Evolutionary conservation across 768 basidiomycete species (phyloP), one percentile per base, ranked within the genome.

Genomic region (Strobilomyces echinocephalus): DNA sequence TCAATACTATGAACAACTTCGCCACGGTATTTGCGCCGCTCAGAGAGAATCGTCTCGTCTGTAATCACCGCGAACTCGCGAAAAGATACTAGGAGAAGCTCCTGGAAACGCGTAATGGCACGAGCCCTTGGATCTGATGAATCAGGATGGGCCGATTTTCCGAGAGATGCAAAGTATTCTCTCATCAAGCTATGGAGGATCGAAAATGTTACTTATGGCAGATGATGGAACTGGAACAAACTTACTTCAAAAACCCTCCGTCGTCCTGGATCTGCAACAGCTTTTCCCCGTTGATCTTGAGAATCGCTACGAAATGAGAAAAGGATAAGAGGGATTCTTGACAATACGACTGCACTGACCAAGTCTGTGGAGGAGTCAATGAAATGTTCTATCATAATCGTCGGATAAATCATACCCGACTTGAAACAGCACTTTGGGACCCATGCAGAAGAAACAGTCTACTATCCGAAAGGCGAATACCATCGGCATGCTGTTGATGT

Each of bases 391-490:
- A 49, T 30, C 39, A 36, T 10, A 52, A 9, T n/a, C 2, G 14
- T 30, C 21, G 34, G 39, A 48, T 40, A 57, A 46, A 44, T 43
- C 47, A 73, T 68, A 94, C 91, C 94, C 95, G 50, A 99, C 91
- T 81, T 99, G 97, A 76, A 99, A 99, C 39, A 99, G 74, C 2
- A 99, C 97, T 63, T 95, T 98, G 0, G 95, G 92, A 0, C 97
- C 97, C 95, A 99, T 97, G 61, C 93, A 94, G 73, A 97, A 87
- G 76, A 97, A 95, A 68, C 95, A 97, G 67, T 98, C 95, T 3
- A 95, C 92, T 65, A 97, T 91, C 31, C 97, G 84, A 76, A 97
- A 99, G 0, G 95, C 95, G 64, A 98, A 99, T 39, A 99, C 85
- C 82, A 98, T 88, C 2, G 94, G 91, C 91, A 94, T 92, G 65